phyloP scores from a whole-genome alignment of 768 basidiomycete genomes.

The Gelatoporia subvermispora region DNA sequence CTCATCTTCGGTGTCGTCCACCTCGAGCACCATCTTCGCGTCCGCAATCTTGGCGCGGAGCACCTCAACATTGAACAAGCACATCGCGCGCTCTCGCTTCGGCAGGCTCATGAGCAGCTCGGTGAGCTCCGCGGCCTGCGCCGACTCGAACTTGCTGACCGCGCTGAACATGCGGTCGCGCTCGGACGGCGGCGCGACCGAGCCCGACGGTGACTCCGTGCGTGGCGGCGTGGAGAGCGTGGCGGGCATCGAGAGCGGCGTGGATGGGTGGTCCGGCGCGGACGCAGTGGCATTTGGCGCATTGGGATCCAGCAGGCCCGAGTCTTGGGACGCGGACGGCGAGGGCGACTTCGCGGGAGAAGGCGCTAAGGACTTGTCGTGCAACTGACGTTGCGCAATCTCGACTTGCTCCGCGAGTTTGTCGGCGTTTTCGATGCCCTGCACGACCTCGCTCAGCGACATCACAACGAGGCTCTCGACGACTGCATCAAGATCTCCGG shows the following conservation, averaged over 20 bases:
- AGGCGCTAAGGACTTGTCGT: conserved; percentile 30
- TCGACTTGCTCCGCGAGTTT: conserved; percentile 64
- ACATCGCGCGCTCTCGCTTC: conserved; percentile 87
- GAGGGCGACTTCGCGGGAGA: conserved; percentile 48
- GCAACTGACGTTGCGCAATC: conserved; percentile 25
- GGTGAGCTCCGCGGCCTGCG: conserved; percentile 58
- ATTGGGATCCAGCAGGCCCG: conserved; percentile 59
- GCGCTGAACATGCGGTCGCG: conserved; percentile 69
- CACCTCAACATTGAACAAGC: conserved; percentile 82
- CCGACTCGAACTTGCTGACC: conserved; percentile 57
- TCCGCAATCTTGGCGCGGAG: conserved; percentile 74
- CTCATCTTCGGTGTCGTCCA: conserved; percentile 54
- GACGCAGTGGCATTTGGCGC: conserved; percentile 71
- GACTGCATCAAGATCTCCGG: conserved; percentile 53
- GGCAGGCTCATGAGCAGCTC: conserved; percentile 82
- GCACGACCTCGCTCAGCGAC: conserved; percentile 72
- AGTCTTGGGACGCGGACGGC: conserved; percentile 63
- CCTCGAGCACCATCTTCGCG: conserved; percentile 77
- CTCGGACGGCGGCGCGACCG: conserved; percentile 61
- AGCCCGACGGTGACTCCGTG: conserved; percentile 72
- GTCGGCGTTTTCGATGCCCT: conserved; percentile 64
- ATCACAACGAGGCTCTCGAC: conserved; percentile 70
- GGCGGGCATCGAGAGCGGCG: conserved; percentile 73
- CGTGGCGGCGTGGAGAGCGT: conserved; percentile 79
- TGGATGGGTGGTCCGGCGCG: conserved; percentile 87